Conservation (phyloP, 164 flowering plant species). For the Liquidambar formosana region DNA sequence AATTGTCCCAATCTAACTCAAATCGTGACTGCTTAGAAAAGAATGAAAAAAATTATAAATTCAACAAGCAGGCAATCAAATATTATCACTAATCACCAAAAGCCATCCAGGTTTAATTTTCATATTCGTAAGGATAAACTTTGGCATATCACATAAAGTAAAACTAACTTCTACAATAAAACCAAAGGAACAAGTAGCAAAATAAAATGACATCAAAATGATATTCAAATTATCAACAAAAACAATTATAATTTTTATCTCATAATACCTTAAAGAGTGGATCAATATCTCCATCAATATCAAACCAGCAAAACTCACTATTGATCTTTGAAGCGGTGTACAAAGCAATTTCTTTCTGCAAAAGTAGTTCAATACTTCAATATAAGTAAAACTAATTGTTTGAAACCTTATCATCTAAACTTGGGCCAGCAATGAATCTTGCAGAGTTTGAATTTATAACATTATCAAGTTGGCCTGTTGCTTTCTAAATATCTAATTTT, state of each 20-base stretch:
- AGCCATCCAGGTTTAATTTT: too few relatives aligned
- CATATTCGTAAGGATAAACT: too few relatives aligned
- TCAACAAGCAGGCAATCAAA: too few relatives aligned
- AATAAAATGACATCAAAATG: background rate
- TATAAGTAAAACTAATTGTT: background rate
- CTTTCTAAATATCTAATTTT: background rate
- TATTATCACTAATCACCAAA: too few relatives aligned
- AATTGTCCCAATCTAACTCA: background rate
- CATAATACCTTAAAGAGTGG: conserved; percentile 86
- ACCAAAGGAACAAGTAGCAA: background rate
- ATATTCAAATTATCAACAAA: background rate
- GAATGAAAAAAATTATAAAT: too few relatives aligned
- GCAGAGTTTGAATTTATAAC: background rate
- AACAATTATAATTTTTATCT: background rate
- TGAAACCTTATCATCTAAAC: background rate
- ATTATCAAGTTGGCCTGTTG: background rate
- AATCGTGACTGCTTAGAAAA: too few relatives aligned
- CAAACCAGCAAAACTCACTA: conserved; percentile 84
- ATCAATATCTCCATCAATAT: conserved; percentile 89
- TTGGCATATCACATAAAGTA: background rate
- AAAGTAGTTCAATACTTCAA: background rate
- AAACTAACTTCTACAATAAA: background rate
- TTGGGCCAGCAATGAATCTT: background rate
- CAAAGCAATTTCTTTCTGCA: conserved; percentile 95
- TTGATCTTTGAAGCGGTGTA: conserved; percentile 81